Evolutionary conservation across 1,139 yeast genomes (phyloP).

Genomic region (Yamadazyma epiphylla): DNA sequence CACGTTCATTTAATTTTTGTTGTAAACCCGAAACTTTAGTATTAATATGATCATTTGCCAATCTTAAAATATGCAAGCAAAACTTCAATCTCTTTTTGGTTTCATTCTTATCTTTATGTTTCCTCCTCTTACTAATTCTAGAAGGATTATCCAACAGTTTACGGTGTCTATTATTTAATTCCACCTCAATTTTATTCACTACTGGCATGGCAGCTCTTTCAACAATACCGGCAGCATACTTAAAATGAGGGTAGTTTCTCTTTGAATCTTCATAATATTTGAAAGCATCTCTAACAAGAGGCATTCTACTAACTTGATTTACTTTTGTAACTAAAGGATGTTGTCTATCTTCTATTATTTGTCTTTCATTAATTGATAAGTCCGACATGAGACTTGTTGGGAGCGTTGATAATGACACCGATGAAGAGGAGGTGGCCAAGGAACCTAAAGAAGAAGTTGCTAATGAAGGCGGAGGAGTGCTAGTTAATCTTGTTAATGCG

Average conservation of each 20-base stretch:
- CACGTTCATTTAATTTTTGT: constrained; percentile 26
- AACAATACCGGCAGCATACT: constrained; percentile 64
- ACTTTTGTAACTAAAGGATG: constrained; percentile 47
- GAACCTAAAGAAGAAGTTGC: constrained; percentile 11
- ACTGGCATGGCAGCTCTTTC: constrained; percentile 62
- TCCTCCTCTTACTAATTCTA: constrained; percentile 16
- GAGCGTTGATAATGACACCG: not conserved
- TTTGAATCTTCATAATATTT: constrained; percentile 57
- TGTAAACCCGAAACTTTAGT: constrained; percentile 63
- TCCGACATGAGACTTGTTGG: constrained; percentile 13
- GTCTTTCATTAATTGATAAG: constrained; percentile 11
- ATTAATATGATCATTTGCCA: constrained; percentile 72
- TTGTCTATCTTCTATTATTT: constrained; percentile 12
- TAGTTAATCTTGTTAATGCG: constrained; percentile 35
- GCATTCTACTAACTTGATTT: constrained; percentile 41
- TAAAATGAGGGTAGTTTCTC: constrained; percentile 52
- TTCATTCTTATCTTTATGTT: constrained; percentile 39
- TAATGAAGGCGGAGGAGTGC: constrained; percentile 10
- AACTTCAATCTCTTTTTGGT: constrained; percentile 69
- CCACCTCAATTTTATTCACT: constrained; percentile 48
- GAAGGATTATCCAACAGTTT: constrained; percentile 18
- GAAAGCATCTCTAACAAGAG: constrained; percentile 55
- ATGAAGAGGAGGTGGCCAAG: constrained; percentile 9
- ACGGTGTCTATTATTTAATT: constrained; percentile 38
- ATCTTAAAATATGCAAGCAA: constrained; percentile 66